These are phyloP conservation scores for Evernia prunastri DNA, from an alignment of 495 filamentous ascomycete genomes.

Conservation along the genomic window DNA sequence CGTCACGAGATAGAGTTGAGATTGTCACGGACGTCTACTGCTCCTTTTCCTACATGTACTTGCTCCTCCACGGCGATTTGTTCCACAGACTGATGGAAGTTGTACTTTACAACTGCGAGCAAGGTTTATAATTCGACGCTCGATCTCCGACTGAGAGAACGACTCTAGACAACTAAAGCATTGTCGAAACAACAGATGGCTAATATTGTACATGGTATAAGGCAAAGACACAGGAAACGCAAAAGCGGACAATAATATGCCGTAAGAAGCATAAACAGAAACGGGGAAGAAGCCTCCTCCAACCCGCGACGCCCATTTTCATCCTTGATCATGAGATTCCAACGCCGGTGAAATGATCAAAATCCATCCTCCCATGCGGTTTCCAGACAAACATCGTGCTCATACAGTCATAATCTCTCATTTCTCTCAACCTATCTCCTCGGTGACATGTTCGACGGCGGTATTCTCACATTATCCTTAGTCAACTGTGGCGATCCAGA, in stretches of 20 bases:
- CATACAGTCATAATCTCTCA: slow-evolving; percentile 5
- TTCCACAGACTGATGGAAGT: no score
- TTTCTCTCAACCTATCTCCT: neutral
- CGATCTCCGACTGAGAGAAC: neutral
- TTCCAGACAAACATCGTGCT: slow-evolving; percentile 2
- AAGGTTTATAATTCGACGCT: neutral
- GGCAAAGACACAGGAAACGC: neutral
- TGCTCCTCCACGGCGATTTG: no score
- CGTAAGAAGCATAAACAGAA: neutral
- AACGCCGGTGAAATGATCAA: neutral
- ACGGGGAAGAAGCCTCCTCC: neutral
- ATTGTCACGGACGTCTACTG: no score
- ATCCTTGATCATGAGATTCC: slow-evolving; percentile 5
- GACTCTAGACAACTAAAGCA: neutral
- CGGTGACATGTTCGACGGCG: neutral
- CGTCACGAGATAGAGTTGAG: no score
- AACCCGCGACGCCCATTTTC: neutral
- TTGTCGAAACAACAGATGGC: neutral
- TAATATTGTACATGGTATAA: slow-evolving; percentile 18
- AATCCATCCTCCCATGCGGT: neutral
- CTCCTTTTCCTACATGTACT: no score
- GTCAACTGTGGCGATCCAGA: slow-evolving; percentile 14
- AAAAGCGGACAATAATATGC: neutral
- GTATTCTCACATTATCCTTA: neutral
- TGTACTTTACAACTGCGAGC: no score